Evolutionary conservation across 768 basidiomycete genomes (phyloP).

Genomic region (Myochromella boudieri): DNA sequence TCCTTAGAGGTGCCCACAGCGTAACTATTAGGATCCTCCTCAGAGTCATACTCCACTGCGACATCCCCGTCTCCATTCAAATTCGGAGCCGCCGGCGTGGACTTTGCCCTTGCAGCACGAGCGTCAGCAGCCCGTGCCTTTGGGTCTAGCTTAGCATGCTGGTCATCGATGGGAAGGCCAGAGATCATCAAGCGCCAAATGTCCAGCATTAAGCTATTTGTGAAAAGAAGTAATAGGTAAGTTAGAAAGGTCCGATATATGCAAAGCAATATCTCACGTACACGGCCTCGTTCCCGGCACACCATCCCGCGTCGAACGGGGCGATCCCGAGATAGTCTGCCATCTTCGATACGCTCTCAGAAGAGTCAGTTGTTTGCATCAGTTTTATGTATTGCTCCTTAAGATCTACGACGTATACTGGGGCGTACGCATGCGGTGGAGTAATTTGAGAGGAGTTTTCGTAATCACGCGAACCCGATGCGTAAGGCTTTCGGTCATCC

Average conservation of each 20-base stretch:
- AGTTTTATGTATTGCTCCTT: constrained; percentile 35
- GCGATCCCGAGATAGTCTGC: constrained; percentile 28
- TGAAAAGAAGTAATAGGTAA: neutral
- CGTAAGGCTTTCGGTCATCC: neutral
- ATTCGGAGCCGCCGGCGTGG: neutral
- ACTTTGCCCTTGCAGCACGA: neutral
- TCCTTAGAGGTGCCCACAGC: too few relatives aligned
- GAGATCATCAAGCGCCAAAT: constrained; percentile 49
- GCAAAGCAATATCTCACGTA: constrained; percentile 23
- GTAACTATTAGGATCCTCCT: constrained; percentile 34
- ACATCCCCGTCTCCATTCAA: neutral
- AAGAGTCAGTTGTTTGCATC: constrained; percentile 30
- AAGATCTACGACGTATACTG: constrained; percentile 41
- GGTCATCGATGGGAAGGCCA: constrained; percentile 46
- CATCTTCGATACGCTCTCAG: constrained; percentile 24
- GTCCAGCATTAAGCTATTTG: constrained; percentile 36
- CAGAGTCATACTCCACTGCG: constrained; percentile 21
- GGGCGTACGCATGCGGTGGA: constrained; percentile 18
- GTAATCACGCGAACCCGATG: constrained; percentile 3
- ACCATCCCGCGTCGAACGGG: constrained; percentile 32
- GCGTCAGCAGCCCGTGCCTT: constrained; percentile 10
- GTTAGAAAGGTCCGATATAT: neutral
- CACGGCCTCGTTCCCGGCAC: constrained; percentile 55
- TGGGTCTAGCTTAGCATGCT: constrained; percentile 27
- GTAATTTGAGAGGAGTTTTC: neutral